Evolutionary conservation across 371 early-diverging fungal species (phyloP), one percentile per base, ranked within the genome.

Genomic region (Ecytonucleospora hepatopenaei): DNA sequence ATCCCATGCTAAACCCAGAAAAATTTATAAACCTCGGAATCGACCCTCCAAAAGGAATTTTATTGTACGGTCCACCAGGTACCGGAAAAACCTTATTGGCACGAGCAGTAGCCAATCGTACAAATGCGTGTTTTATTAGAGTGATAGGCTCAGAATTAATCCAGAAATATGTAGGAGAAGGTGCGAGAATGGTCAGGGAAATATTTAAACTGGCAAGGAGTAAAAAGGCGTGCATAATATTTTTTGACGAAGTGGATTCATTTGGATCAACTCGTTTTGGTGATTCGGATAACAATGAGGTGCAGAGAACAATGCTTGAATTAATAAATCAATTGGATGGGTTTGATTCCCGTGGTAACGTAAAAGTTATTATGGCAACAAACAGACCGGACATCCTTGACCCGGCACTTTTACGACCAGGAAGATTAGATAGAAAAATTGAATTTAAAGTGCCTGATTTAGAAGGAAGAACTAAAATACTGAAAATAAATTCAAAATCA

Each of bases 181-280:
- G 99, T 67, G 95, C 94, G 27, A 84, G 97, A 67, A 94, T 97
- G 95, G 92, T 99, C 27, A 86, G 99, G 62, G 97, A 98, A 77
- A 83, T 98, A 58, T 99, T 99, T 77, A 92, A 92, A 69, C 91
- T 97, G 90, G 99, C 97, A 31, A 86, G 92, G 79, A 84, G 87
- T 62, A 94, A 93, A 84, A 96, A 88, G 72, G 94, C 99, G 1
- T 94, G 94, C 73, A 95, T 99, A 75, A 95, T 99, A 62, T 99
- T 99, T 79, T 95, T 99, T 84, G 99, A 99, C 79, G 99, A 99
- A 83, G 88, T 99, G 33, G 99, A 99, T 80, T 96, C 99, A 28
- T 94, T 99, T 79, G 97, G 97, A 78, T 94, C 90, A 78, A 79
- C 77, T 12, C 87, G 99, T 74, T 89, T 90, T 77, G 94, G 92